Conservation (phyloP, 768 basidiomycete genomes). For the Daedaleopsis nitida region DNA sequence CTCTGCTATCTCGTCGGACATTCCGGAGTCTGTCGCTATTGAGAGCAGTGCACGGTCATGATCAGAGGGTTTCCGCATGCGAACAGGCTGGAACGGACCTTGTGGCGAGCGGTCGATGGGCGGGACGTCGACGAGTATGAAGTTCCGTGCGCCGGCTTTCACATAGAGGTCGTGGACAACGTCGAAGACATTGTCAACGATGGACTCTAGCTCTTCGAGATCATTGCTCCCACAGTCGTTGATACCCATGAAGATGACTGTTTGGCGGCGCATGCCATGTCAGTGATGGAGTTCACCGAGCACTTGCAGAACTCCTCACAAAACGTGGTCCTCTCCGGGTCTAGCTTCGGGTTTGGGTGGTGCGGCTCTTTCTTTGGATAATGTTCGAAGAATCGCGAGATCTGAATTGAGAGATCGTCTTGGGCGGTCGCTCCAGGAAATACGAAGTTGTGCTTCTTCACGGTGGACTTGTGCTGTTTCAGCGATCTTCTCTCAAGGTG, state of each 20-base stretch:
- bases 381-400: slow-evolving; percentile 17
- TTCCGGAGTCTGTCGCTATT: neutral
- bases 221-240: slow-evolving; percentile 41
- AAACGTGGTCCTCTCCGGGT: slow-evolving; percentile 7
- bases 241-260: slow-evolving; percentile 40
- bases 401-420: slow-evolving; percentile 25
- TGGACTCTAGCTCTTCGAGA: slow-evolving; percentile 29
- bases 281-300: neutral
- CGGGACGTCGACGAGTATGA: slow-evolving; percentile 41
- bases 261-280: neutral
- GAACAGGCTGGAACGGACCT: slow-evolving; percentile 26
- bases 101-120: slow-evolving; percentile 40
- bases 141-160: slow-evolving; percentile 37
- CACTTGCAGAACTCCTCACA: neutral
- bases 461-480: neutral
- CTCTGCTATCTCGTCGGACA: slow-evolving; percentile 9
- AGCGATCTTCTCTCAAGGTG: neutral
- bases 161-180: slow-evolving; percentile 34
- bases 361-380: slow-evolving; percentile 2
- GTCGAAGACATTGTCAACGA: slow-evolving; percentile 25
- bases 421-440: slow-evolving; percentile 27
- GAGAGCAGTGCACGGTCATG: neutral
- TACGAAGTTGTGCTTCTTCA: slow-evolving; percentile 23
- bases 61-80: neutral
- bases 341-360: neutral